phyloP scores from a whole-genome alignment of 257 asterid species.

The Salvia splendens region DNA sequence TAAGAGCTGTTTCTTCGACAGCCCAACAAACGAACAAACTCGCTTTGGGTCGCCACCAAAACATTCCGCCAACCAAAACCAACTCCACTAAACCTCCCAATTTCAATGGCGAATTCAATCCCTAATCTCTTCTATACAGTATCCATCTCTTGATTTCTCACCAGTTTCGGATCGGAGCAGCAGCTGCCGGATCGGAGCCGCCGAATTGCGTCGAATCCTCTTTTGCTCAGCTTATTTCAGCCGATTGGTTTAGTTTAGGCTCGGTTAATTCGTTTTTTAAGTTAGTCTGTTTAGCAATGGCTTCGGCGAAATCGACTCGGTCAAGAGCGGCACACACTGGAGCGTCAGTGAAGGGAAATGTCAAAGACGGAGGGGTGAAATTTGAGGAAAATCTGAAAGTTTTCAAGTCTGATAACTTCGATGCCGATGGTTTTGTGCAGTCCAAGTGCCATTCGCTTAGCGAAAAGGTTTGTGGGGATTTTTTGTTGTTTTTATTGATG shows the following conservation, averaged over 20 bases:
- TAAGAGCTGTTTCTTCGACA: slow-evolving; percentile 32
- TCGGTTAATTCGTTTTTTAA: slow-evolving; percentile 20
- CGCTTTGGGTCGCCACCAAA: slow-evolving; percentile 3
- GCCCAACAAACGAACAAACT: slow-evolving; percentile 2
- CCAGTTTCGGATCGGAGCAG: slow-evolving; percentile 26
- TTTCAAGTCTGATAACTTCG: slow-evolving; percentile 89
- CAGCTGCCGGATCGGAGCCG: slow-evolving; percentile 45
- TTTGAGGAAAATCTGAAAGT: slow-evolving; percentile 90
- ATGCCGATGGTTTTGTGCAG: slow-evolving; percentile 83
- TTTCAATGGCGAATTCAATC: slow-evolving; percentile 41
- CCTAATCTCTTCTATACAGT: neutral
- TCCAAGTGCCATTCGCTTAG: slow-evolving; percentile 87
- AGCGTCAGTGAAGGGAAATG: slow-evolving; percentile 54
- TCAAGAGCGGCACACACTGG: slow-evolving; percentile 68
- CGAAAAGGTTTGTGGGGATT: slow-evolving; percentile 63
- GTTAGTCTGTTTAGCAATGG: slow-evolving; percentile 44
- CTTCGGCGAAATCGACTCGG: slow-evolving; percentile 80
- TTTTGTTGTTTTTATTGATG: neutral
- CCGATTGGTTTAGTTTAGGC: slow-evolving; percentile 18
- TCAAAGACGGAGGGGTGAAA: slow-evolving; percentile 66
- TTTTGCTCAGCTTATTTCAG: slow-evolving; percentile 23
- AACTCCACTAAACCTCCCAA: slow-evolving; percentile 39
- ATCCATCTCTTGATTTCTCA: slow-evolving; percentile 10
- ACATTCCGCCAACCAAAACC: slow-evolving; percentile 47
- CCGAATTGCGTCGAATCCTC: slow-evolving; percentile 21